Base-by-base conservation (phyloP, 2,329 filamentous ascomycete species). In the Nigrospora osmanthi region DNA sequence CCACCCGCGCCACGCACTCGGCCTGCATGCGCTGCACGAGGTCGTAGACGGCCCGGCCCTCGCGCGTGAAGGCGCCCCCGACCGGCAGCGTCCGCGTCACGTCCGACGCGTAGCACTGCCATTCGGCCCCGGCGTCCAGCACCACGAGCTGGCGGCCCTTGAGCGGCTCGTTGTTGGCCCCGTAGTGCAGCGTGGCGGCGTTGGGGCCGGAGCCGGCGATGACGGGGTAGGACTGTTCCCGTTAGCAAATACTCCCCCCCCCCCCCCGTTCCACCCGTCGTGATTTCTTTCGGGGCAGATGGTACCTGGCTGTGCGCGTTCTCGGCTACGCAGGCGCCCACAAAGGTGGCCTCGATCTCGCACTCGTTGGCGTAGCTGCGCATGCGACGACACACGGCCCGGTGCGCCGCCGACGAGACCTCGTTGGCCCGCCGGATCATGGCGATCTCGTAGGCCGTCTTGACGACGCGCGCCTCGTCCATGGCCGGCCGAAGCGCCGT, bases 61-160 rank as follows among this genome's bases (percentile, higher is more conserved):
- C 48, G 31, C 15, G 14, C 6, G 42, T 46, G 42, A 48, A 48
- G 49, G 13, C 48, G 6, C 87, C 86, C 13, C 75, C 77, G 17
- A 96, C 67, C 5, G 91, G 91, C 52, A 96, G 81, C 0, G 90
- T 93, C 34, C 91, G 80, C 0, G 93, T 97, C 28, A 97, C 81
- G 63, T 97, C 91, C 46, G 85, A 87, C 30, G 89, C 89, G 62
- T 98, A 97, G 54, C 85, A 83, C 40, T 81, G 69, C 66, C 82
- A 95, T 64, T 97, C 91, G 52, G 83, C 85, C 3, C 89, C 90
- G 1, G 91, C 90, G 60, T 98, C 91, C 5, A 98, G 71, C 16
- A 94, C 82, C 31, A 97, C 69, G 30, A 90, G 74, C 57, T 90
- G 80, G 46, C 83, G 77, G 23, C 83, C 80, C 3, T 68, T 67